Percentiles rank a stretch among this genome's conserved stretches.
Evolutionary conservation across 805 yeast genomes (phyloP).

Genomic region (Zygosaccharomyces bailii): DNA sequence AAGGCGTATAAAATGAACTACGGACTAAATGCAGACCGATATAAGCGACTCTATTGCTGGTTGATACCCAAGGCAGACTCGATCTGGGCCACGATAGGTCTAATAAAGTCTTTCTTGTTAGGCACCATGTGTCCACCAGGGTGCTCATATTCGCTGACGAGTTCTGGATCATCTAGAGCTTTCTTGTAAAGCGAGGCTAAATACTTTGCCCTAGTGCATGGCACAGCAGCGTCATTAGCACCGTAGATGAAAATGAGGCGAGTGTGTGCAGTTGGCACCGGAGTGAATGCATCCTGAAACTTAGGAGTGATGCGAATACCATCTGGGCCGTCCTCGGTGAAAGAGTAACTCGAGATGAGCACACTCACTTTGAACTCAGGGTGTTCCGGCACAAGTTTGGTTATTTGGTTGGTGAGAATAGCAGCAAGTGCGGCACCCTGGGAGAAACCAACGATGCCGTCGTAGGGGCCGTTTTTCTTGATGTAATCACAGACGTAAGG

Average conservation of each 20-base stretch:
- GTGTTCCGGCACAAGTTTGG: conserved; percentile 47
- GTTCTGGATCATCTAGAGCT: conserved; percentile 39
- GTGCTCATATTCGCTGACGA: conserved; percentile 57
- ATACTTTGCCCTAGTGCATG: conserved; percentile 61
- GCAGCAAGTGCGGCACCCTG: conserved; percentile 93
- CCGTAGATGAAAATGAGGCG: conserved; percentile 77
- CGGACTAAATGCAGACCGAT: not conserved
- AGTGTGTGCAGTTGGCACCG: conserved; percentile 34
- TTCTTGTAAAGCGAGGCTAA: conserved; percentile 49
- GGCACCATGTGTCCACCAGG: conserved; percentile 99
- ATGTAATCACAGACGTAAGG: conserved; percentile 47
- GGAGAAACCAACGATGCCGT: conserved; percentile 86
- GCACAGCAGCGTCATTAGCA: conserved; percentile 81
- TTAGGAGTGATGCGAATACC: conserved; percentile 39
- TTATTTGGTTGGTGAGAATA: conserved; percentile 57
- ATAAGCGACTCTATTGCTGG: not conserved
- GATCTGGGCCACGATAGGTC: conserved; percentile 42
- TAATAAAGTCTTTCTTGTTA: conserved; percentile 60
- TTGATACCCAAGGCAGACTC: conserved; percentile 15
- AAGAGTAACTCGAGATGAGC: conserved; percentile 64
- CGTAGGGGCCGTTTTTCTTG: conserved; percentile 71
- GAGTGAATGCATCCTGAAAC: conserved; percentile 35
- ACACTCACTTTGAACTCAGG: conserved; percentile 64
- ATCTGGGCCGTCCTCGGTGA: conserved; percentile 41
- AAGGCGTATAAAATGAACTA: not conserved